These are phyloP conservation scores for Ophiostoma ulmi DNA, from an alignment of 2,329 filamentous ascomycete species.

Conservation along the genomic window DNA sequence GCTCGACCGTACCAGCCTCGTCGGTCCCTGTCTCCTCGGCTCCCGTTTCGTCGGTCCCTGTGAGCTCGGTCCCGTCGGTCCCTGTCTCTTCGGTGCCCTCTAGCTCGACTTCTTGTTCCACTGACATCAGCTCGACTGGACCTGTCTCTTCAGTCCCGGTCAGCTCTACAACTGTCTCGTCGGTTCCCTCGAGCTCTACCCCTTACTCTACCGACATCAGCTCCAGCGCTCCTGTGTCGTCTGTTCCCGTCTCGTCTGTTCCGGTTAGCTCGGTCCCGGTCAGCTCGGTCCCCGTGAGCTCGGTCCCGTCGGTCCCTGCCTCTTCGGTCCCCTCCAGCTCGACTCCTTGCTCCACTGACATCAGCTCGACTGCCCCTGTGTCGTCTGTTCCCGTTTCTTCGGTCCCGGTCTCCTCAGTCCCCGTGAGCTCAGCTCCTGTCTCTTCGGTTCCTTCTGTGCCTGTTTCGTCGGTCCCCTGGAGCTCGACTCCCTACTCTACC, in stretches of 20 bases:
- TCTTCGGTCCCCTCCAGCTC: not conserved
- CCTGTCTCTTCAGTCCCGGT: not conserved
- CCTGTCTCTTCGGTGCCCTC: not conserved
- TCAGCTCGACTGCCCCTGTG: not conserved
- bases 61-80: not conserved
- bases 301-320: not conserved
- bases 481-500: constrained; percentile 6
- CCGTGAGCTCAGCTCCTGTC: not conserved
- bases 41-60: not conserved
- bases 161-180: not conserved
- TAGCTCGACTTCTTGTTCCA: not conserved
- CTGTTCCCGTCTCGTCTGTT: no score
- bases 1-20: not conserved
- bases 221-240: not conserved
- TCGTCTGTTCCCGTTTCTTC: not conserved
- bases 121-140: not conserved
- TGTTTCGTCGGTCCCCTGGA: not conserved
- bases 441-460: not conserved
- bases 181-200: not conserved
- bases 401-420: not conserved
- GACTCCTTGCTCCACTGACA: not conserved
- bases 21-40: not conserved
- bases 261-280: not conserved
- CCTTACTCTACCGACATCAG: not conserved
- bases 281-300: constrained; percentile 15